Evolutionary conservation across 257 asterid species (phyloP), one percentile per base, ranked within the genome.

Genomic region (Plectranthus barbatus): DNA sequence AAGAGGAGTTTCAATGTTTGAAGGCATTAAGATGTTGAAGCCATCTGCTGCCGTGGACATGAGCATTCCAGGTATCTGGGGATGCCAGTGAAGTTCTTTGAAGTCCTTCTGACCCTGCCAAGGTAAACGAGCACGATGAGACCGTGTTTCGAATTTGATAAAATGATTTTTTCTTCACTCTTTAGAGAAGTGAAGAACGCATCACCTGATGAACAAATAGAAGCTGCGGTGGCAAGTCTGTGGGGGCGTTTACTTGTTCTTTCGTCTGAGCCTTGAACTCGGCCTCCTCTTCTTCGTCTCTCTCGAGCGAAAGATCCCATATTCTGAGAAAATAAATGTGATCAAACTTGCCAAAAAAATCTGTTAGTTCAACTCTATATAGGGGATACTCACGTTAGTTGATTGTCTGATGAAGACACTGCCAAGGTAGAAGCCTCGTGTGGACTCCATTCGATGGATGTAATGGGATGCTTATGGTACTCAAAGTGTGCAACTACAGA

Each of bases 371-470:
- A n/a, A n/a, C n/a, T n/a, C 6, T 48, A 41, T 60, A 20, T 51
- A 5, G 63, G 60, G 71, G 73, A 48, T 53, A 65, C 83, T 78
- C 70, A 93, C 97, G 96, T 87, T 20, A 93, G 78, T 75, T 87
- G 97, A 77, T 90, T 78, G 76, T 93, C 95, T 2, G 96, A 68
- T 65, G 99, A 87, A 54, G 97, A 74, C 49, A 83, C 95, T 4
- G 99, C 94, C 84, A 93, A 73, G 37, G 95, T 85, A 50, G 97
- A 93, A 34, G 91, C 84, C 83, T 93, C 99, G 24, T 90, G 95
- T 0, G 97, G 96, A 63, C 96, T 87, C 99, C 99, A 90, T 80
- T 93, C 97, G 9, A 90, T 84, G 52, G 99, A 93, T 76, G 99
- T 89, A 62, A 92, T 89, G 47, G 99, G 96, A 69, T 87, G 96